phyloP scores from a whole-genome alignment of 805 yeast genomes.

The Pichia heedii region DNA sequence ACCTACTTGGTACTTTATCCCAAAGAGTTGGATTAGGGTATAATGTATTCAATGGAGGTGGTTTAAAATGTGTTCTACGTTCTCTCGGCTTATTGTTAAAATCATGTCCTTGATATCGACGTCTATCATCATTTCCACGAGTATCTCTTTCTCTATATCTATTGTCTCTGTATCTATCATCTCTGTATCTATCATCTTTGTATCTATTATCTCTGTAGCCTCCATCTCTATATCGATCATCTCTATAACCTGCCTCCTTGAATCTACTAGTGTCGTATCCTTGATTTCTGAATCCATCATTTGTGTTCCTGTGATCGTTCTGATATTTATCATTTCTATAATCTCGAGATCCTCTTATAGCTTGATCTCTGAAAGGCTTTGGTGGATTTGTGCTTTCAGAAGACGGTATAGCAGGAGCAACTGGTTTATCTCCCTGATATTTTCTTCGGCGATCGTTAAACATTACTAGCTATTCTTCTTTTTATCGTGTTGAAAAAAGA shows the following conservation, averaged over 20 bases:
- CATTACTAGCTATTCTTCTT: too few relatives aligned
- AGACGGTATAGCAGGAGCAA: neutral
- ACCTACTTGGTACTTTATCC: conserved; percentile 64
- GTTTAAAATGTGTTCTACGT: neutral
- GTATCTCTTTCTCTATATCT: neutral
- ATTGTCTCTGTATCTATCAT: too few relatives aligned
- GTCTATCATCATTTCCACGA: conserved; percentile 4
- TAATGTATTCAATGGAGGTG: neutral
- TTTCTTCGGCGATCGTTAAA: neutral
- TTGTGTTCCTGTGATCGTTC: too few relatives aligned
- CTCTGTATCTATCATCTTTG: neutral
- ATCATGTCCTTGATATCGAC: neutral
- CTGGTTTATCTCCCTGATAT: neutral
- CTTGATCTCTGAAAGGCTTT: too few relatives aligned
- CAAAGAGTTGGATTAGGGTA: conserved; percentile 35
- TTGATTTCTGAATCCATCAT: too few relatives aligned
- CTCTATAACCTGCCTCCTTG: too few relatives aligned
- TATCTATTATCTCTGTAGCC: neutral
- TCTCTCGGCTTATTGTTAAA: neutral
- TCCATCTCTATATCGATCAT: neutral
- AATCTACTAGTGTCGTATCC: too few relatives aligned
- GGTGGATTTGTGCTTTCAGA: too few relatives aligned
- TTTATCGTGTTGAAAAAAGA: too few relatives aligned
- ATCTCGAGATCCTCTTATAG: neutral
- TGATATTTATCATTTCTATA: neutral